phyloP scores from a whole-genome alignment of 2,329 filamentous ascomycete genomes.

The Ophiostoma fasciatum region DNA sequence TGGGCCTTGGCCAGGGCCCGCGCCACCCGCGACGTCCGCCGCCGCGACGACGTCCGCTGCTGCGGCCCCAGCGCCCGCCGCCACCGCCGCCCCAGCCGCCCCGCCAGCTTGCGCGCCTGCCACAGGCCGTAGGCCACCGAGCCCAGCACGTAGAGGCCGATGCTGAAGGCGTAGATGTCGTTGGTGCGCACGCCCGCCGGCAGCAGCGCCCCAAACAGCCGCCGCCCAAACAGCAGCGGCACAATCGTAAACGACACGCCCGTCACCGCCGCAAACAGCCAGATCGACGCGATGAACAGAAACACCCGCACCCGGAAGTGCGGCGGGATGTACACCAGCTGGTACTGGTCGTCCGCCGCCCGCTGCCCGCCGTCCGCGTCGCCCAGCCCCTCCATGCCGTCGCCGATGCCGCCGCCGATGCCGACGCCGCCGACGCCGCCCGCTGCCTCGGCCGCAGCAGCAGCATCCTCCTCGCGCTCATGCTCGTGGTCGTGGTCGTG shows the following conservation, averaged over 20 bases:
- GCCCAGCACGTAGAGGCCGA: conserved; percentile 72
- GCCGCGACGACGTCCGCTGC: conserved; percentile 9
- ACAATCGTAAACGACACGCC: conserved; percentile 76
- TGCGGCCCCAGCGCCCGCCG: conserved; percentile 19
- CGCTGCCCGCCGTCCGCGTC: too few species aligned
- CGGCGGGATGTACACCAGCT: conserved; percentile 69
- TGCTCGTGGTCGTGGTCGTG: too few species aligned
- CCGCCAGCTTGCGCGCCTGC: conserved; percentile 29
- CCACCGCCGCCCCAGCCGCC: conserved; percentile 20
- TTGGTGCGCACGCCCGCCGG: conserved; percentile 64
- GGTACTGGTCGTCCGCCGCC: too few species aligned
- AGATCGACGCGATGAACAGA: conserved; percentile 77
- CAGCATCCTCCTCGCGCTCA: too few species aligned
- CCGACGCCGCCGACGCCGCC: conserved; percentile 25
- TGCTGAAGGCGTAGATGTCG: conserved; percentile 91
- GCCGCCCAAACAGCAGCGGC: conserved; percentile 72
- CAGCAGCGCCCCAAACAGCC: conserved; percentile 58
- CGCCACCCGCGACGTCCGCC: conserved; percentile 7
- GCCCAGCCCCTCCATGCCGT: too few species aligned
- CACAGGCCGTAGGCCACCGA: conserved; percentile 46
- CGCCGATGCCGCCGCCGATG: conserved; percentile 33
- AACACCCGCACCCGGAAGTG: conserved; percentile 68
- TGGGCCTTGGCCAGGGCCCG: conserved; percentile 15
- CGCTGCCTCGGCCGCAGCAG: not conserved
- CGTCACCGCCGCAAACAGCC: conserved; percentile 81